Evolutionary conservation across 1,139 yeast species (phyloP), one percentile per base, ranked within the genome.

Genomic region (Kazachstania sp.): DNA sequence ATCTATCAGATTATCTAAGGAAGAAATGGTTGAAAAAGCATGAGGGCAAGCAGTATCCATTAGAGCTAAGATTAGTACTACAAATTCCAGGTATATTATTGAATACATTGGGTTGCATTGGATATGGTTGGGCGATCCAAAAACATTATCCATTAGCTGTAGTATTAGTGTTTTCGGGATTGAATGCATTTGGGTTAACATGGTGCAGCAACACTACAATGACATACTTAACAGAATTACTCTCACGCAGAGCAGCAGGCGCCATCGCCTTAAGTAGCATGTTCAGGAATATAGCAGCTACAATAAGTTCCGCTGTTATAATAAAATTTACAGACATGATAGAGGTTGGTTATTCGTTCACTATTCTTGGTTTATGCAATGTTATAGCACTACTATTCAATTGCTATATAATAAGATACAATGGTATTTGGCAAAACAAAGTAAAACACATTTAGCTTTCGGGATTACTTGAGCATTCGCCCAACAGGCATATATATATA

Each of bases 311-410:
- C 0, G 77, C 71, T 0, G 63, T 76, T 2, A 68, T 78, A 23
- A 70, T 72, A 5, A 66, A 60, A 18, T 53, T 78, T 12, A 66
- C 72, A 9, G 47, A 59, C 6, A 59, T 55, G 45, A 76, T 78
- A 75, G 81, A 81, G 0, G 68, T 69, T 51, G 82, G 81, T 0
- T 78, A 81, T 81, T 76, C 80, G 50, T 78, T 78, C 52, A 75
- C 81, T 1, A 81, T 81, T 0, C 60, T 77, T 26, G 81, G 75
- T 1, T 51, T 75, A 5, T 60, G 72, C 35, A 70, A 74, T 49
- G 34, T 72, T 13, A 45, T 73, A 12, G 54, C 67, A 4, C 44
- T 59, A 13, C 23, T 49, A 20, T 54, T 56, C 7, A 55, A 57
- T 15, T 43, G 49, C 16, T 56, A 55, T 43, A 42, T 62, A 31